These are phyloP conservation scores for Leccinum boreale DNA, from an alignment of 768 basidiomycete species.

Conservation along the genomic window DNA sequence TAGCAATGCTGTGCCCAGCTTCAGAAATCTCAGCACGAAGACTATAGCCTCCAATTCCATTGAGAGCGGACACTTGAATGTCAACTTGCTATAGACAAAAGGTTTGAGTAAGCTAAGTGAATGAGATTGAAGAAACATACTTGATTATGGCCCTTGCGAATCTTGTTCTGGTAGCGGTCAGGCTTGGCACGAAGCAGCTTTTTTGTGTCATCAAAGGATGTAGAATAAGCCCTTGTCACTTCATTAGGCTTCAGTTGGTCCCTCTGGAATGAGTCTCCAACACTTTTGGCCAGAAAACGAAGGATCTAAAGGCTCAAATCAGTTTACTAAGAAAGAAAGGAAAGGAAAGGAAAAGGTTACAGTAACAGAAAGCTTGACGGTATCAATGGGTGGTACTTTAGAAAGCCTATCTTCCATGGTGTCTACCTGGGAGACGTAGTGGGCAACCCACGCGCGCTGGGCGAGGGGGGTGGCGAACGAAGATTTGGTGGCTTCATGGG, in stretches of 20 bases:
- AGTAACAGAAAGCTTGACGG: conserved; percentile 18
- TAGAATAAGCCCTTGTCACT: conserved; percentile 20
- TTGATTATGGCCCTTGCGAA: conserved; percentile 34
- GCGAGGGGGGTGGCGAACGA: conserved; percentile 19
- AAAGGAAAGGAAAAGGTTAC: conserved; percentile 7
- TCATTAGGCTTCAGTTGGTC: conserved; percentile 26
- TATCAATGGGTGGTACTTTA: conserved; percentile 25
- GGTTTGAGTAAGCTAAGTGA: not conserved
- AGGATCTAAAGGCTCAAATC: conserved; percentile 19
- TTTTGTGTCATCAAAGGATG: conserved; percentile 11
- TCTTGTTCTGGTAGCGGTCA: conserved; percentile 24
- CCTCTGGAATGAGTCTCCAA: conserved; percentile 22
- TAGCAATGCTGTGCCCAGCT: conserved; percentile 16
- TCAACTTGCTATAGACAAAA: conserved; percentile 14
- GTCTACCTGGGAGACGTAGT: conserved; percentile 26
- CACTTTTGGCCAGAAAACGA: conserved; percentile 27
- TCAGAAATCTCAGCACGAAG: conserved; percentile 18
- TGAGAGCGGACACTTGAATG: conserved; percentile 22
- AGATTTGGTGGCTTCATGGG: not conserved
- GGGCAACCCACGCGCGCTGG: conserved; percentile 31
- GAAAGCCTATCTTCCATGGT: conserved; percentile 21
- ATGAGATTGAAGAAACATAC: conserved; percentile 26
- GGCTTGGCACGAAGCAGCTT: conserved; percentile 17
- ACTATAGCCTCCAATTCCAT: conserved; percentile 20
- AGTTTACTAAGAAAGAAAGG: not conserved